Evolutionary conservation across 352 stramenopile genomes (phyloP).

Genomic region (Aphanomyces euteiches): DNA sequence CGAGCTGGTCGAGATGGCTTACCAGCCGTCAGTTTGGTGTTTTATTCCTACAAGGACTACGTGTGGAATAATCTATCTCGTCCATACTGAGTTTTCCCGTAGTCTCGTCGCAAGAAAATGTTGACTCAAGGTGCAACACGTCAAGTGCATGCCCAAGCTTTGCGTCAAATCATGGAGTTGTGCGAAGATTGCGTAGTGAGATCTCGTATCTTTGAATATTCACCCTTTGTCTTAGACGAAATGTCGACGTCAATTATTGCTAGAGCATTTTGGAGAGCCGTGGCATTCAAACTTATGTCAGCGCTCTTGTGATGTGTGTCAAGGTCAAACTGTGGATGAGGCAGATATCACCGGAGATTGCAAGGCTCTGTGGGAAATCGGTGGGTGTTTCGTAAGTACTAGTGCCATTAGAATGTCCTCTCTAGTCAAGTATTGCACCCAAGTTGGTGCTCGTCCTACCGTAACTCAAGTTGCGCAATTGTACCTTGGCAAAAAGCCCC

Average conservation of each 20-base stretch:
- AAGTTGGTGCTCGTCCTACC: conserved; percentile 1
- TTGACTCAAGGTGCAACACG: neutral
- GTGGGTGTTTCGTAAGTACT: neutral
- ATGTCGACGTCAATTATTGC: conserved; percentile 24
- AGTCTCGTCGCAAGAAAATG: conserved; percentile 19
- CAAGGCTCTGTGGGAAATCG: conserved; percentile 15
- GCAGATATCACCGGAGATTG: conserved; percentile 14
- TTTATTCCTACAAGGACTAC: conserved; percentile 29
- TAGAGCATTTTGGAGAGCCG: conserved; percentile 22
- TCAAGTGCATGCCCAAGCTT: conserved; percentile 15
- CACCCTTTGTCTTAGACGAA: neutral
- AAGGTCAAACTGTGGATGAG: neutral
- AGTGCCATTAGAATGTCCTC: neutral
- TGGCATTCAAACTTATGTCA: conserved; percentile 7
- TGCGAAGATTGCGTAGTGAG: conserved; percentile 21
- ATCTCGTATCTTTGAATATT: neutral
- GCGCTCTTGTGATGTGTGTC: conserved; percentile 19
- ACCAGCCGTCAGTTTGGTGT: conserved; percentile 18
- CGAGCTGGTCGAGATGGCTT: conserved; percentile 25
- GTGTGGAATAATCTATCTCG: neutral
- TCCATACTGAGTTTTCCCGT: neutral
- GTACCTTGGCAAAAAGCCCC: conserved; percentile 8
- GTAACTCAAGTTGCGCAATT: conserved; percentile 10
- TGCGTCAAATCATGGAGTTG: conserved; percentile 23
- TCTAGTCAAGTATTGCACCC: conserved; percentile 21